These are phyloP conservation scores for Saposhnikovia divaricata DNA, from an alignment of 129 eudicot species.

Conservation along the genomic window DNA sequence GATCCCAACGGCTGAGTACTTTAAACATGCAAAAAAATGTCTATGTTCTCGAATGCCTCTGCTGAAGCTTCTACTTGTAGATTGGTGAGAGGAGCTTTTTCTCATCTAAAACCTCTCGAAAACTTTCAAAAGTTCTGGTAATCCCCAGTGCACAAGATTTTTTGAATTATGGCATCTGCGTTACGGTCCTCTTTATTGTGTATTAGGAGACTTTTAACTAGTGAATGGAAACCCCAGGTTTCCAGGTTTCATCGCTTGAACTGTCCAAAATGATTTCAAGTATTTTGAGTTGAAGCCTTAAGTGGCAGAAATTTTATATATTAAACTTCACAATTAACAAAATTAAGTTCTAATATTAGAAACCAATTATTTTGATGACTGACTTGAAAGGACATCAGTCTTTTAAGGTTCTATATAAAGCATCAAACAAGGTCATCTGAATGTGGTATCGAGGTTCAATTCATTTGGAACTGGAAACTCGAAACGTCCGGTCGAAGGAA, in stretches of 20 bases:
- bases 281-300: neutral
- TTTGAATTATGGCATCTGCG: no score
- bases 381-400: neutral
- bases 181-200: neutral
- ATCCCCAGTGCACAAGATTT: neutral
- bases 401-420: neutral
- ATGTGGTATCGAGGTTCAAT: no score
- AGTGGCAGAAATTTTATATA: neutral
- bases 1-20: constrained; percentile 90
- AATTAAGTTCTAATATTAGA: neutral
- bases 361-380: neutral
- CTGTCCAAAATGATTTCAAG: neutral
- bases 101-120: neutral
- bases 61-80: constrained; percentile 75
- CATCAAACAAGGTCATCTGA: neutral
- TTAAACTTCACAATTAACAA: neutral
- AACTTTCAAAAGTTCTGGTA: neutral
- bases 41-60: constrained; percentile 84
- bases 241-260: neutral
- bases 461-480: no score
- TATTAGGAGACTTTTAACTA: neutral
- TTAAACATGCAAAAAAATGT: constrained; percentile 92
- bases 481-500: no score
- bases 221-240: neutral
- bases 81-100: constrained; percentile 39